phyloP scores from a whole-genome alignment of 257 asterid species.

The Solanum boliviense region DNA sequence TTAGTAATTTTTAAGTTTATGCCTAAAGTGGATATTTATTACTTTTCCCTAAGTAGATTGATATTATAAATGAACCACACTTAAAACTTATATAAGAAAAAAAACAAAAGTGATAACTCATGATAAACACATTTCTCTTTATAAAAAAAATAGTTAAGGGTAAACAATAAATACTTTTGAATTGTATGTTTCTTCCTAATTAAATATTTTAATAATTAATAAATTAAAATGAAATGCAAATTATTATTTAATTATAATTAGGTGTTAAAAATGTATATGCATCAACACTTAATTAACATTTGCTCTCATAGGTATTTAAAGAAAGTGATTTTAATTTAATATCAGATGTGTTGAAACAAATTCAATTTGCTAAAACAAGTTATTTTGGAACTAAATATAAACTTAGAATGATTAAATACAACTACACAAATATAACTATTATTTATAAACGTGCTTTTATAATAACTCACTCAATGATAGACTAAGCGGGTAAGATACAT shows the following conservation, averaged over 20 bases:
- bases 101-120: neutral
- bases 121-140: neutral
- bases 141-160: neutral
- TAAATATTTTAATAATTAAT: neutral
- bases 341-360: too few relatives aligned
- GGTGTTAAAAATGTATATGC: neutral
- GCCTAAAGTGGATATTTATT: neutral
- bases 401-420: neutral
- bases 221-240: too few relatives aligned
- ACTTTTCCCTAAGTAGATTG: neutral
- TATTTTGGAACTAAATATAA: too few relatives aligned
- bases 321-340: too few relatives aligned
- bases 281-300: neutral
- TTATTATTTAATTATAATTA: too few relatives aligned
- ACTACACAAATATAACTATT: neutral
- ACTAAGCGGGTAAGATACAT: too few relatives aligned
- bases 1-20: neutral
- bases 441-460: too few relatives aligned
- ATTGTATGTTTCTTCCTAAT: too few relatives aligned
- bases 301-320: neutral
- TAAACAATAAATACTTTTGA: neutral
- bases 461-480: too few relatives aligned
- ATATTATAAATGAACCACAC: neutral
- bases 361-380: too few relatives aligned
- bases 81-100: neutral